Evolutionary conservation across 331 rosid species (phyloP), one percentile per base, ranked within the genome.

Genomic region (Quercus lobata): DNA sequence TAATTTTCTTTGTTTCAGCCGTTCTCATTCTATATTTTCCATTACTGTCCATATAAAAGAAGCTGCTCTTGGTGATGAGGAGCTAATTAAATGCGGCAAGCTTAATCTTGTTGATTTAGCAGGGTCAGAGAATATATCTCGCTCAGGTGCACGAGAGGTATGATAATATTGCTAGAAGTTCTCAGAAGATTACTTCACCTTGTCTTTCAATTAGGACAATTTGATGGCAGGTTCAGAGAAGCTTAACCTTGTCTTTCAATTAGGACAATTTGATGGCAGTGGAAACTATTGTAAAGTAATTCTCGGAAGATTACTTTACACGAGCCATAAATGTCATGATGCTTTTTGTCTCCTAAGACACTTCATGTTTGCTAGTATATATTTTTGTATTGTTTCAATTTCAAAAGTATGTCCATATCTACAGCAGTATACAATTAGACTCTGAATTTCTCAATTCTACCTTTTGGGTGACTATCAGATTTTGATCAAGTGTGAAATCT

Each of bases 101-200:
- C 97, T 95, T 75, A 95, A 95, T 87, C 97, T 95, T 65, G 99
- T 95, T 80, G 99, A 95, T 81, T 86, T 95, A 75, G 99, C 99
- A 5, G 99, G 99, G 58, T 95, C 99, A 41, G 99, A 95, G 85
- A 95, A 95, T 83, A 91, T 95, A 84, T 79, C 93, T 80, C 97
- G 99, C 22, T 93, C 98, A 21, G 99, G 99, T 72, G 98, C 98
- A 77, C 89, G 99, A 18, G 99, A 95, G 98, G 99, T 95, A 86
- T 54, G 76, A 19, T 44, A 69, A 54, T 41, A 34, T 46, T 41
- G 46, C 46, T 41, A 41, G 46, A 2, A 41, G 3, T 41, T 41
- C 46, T 41, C 46, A 37, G 46, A 37, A 37, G 11, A 37, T 37
- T 37, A 37, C 9, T 34, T 66, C 19, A 19, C 53, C 49, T 35